phyloP scores from a whole-genome alignment of 169 alveolate genomes.

The Plasmodium sp. region DNA sequence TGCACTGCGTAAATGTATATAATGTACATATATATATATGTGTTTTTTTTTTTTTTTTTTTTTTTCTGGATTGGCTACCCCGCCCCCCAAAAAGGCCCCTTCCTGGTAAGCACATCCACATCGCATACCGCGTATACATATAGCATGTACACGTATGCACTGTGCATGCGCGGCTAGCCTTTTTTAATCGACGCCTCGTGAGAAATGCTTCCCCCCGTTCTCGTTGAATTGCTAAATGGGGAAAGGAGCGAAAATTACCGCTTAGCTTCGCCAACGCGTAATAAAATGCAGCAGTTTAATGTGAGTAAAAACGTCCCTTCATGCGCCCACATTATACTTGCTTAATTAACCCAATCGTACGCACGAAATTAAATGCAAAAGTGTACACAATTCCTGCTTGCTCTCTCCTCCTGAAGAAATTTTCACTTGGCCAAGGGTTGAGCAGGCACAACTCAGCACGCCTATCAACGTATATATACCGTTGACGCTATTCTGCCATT shows the following conservation, averaged over 20 bases:
- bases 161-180: background rate
- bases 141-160: background rate
- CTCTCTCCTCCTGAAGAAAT: background rate
- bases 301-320: background rate
- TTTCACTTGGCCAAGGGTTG: background rate
- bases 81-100: background rate
- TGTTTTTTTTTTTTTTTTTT: background rate
- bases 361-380: background rate
- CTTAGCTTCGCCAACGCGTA: background rate
- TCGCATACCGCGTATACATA: background rate
- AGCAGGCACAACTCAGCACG: background rate
- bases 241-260: background rate
- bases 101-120: background rate
- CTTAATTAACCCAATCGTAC: background rate
- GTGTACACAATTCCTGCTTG: background rate
- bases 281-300: background rate
- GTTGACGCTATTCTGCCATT: background rate
- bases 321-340: background rate
- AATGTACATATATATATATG: background rate
- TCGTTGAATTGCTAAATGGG: background rate
- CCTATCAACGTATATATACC: background rate
- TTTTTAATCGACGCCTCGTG: background rate
- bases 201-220: background rate
- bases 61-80: background rate
- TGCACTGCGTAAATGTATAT: background rate